phyloP scores from a whole-genome alignment of 1,284 basidiomycete species.

The Xerocomus amazonicus region DNA sequence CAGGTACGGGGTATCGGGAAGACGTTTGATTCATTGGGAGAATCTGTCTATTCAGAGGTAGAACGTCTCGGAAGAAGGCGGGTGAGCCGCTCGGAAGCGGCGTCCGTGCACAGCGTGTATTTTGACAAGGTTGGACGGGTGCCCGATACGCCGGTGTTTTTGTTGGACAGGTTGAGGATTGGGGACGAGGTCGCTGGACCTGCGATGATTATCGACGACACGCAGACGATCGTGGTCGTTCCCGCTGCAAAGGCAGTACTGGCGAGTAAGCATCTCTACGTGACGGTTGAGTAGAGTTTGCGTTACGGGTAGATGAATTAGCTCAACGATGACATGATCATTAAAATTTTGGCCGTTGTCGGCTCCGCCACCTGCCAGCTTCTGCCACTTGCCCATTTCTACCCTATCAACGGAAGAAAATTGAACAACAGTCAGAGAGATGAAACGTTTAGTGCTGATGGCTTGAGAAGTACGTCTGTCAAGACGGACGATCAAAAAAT shows the following conservation, averaged over 20 bases:
- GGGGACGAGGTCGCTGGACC: slow-evolving; percentile 79
- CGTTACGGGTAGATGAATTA: not conserved
- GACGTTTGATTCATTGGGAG: slow-evolving; percentile 81
- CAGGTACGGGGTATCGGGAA: slow-evolving; percentile 81
- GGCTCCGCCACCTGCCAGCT: too few relatives aligned
- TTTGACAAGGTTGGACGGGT: slow-evolving; percentile 76
- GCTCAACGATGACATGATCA: not conserved
- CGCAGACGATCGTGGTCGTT: slow-evolving; percentile 85
- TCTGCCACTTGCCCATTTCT: too few relatives aligned
- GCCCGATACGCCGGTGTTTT: slow-evolving; percentile 75
- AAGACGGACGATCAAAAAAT: not conserved
- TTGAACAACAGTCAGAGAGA: not conserved
- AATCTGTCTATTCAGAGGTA: slow-evolving; percentile 77
- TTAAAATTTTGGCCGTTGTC: not conserved
- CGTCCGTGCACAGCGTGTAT: slow-evolving; percentile 65
- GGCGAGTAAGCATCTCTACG: slow-evolving; percentile 70
- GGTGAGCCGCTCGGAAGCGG: slow-evolving; percentile 43
- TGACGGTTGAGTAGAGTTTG: slow-evolving; percentile 44
- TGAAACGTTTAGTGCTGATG: not conserved
- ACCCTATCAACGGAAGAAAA: not conserved
- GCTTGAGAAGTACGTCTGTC: not conserved
- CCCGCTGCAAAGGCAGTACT: slow-evolving; percentile 65
- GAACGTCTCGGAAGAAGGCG: slow-evolving; percentile 43
- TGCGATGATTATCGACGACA: slow-evolving; percentile 88
- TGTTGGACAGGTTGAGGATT: slow-evolving; percentile 60